A percentile compares a stretch with the other conserved stretches of the same genome.
Evolutionary conservation across 352 stramenopile genomes (phyloP).

Genomic region (Pythium scleroteichum): DNA sequence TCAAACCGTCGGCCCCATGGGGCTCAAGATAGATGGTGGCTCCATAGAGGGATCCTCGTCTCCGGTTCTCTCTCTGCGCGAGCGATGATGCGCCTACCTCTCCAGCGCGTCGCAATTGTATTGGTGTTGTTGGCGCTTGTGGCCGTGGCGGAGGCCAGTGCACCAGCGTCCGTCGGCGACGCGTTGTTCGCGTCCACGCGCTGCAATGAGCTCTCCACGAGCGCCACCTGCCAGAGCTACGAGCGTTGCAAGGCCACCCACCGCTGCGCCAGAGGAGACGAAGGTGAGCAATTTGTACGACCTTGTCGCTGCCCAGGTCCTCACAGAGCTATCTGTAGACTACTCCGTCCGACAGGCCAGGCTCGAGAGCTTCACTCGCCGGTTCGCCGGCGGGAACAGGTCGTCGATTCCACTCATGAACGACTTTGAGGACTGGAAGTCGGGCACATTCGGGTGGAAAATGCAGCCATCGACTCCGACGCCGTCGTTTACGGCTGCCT

Average conservation of each 20-base stretch:
- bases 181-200: constrained; percentile 61
- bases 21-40: too few relatives aligned
- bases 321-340: constrained; percentile 29
- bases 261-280: constrained; percentile 87
- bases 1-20: too few relatives aligned
- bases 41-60: too few relatives aligned
- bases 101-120: too few relatives aligned
- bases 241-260: constrained; percentile 95
- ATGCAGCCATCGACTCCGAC: constrained; percentile 29
- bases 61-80: too few relatives aligned
- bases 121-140: background rate
- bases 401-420: constrained; percentile 81
- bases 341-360: constrained; percentile 81
- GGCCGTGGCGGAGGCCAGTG: background rate
- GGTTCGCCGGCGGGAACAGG: constrained; percentile 82
- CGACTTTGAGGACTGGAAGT: constrained; percentile 97
- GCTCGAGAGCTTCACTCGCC: constrained; percentile 75
- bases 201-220: constrained; percentile 51
- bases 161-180: constrained; percentile 33
- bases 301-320: background rate
- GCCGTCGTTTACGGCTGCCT: constrained; percentile 5
- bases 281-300: constrained; percentile 38
- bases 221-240: constrained; percentile 62
- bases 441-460: constrained; percentile 75
- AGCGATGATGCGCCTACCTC: too few relatives aligned